Base-by-base conservation (phyloP, 163 green algal genomes). In the Scenedesmus sp. region DNA sequence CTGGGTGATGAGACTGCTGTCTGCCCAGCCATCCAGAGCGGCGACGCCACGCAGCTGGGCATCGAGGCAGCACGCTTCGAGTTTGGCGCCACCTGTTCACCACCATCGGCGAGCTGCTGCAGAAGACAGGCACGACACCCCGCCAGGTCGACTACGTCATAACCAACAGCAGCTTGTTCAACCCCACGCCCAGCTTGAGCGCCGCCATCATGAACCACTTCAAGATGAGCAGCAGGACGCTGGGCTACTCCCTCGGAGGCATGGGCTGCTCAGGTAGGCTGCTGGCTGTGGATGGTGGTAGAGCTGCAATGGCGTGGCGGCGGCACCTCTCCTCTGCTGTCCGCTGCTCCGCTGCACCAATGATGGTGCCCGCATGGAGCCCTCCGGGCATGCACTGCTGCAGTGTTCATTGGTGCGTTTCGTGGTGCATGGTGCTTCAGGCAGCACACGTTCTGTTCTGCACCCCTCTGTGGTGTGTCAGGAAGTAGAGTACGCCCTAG, bases 131-230 rank as follows among this genome's bases (percentile, higher is more conserved):
- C 85, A 90, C 98, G 9, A 18, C 40, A 0, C 79, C 89, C 46
- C 83, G 81, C 44, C 85, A 97, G 78, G 96, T 99, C 16, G 97
- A 97, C 93, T 97, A 99, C 83, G 92, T 99, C 46, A 95, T 99
- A 37, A 96, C 99, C 26, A 99, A 99, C 96, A 99, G 98, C 96
- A 97, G 53, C 68, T 93, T 99, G 30, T 99, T 99, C 96, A 99
- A 98, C 94, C 98, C 98, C 30, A 99, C 98, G 0, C 98, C 98
- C 56, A 98, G 95, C 33, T 94, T 99, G 53, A 95, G 94, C 5
- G 96, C 95, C 35, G 99, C 99, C 96, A 97, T 99, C 65, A 96
- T 99, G 87, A 99, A 99, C 95, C 95, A 97, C 68, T 99, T 99
- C 93, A 98, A 98, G 93, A 98, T 99, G 97, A 94, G 95, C 65